Base-by-base conservation (phyloP, 2,329 filamentous ascomycete species). In the Stagonosporopsis rhizophila region DNA sequence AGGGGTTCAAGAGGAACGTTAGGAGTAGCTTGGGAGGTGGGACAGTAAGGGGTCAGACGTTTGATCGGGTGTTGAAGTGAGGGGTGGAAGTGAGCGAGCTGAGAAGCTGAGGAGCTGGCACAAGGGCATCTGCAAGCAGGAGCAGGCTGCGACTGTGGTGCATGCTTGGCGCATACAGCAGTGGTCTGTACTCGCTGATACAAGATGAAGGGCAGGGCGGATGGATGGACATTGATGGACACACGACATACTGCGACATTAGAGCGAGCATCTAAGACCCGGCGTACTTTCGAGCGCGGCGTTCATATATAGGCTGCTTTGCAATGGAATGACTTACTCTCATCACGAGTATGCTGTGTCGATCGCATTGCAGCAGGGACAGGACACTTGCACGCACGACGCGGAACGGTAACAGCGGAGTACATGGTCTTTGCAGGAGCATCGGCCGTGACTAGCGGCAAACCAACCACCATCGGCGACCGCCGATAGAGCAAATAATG, bases 1-100 rank as follows among this genome's bases (percentile, higher is more conserved):
- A 98, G 50, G 86, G 83, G 27, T 99, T 99, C 80, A 95, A 93
- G 83, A 84, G 92, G 59, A 97, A 98, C 72, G 95, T 98, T 35
- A 85, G 90, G 69, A 84, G 83, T 20, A 85, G 92, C 6, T 96
- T 99, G 91, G 82, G 81, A 3, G 95, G 95, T 48, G 92, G 92
- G 6, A 79, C 79, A 0, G 87, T 98, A 37, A 88, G 87, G 76
- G 89, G 87, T 2, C 82, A 87, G 65, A 76, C 78, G 6, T 99
- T 92, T 71, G 92, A 98, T 62, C 83, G 88, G 48, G 93, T 97
- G 37, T 75, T 91, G 70, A 89, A 87, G 78, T 91, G 80, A 77
- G 58, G n/a, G 23, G n/a, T 19, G 25, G n/a, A n/a, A 19, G 2
- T 25, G 7, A 11, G 23, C 5, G 39, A 41, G 15, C 11, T 20